Conservation (phyloP, 495 filamentous ascomycete genomes). For the Xylaria castorea region DNA sequence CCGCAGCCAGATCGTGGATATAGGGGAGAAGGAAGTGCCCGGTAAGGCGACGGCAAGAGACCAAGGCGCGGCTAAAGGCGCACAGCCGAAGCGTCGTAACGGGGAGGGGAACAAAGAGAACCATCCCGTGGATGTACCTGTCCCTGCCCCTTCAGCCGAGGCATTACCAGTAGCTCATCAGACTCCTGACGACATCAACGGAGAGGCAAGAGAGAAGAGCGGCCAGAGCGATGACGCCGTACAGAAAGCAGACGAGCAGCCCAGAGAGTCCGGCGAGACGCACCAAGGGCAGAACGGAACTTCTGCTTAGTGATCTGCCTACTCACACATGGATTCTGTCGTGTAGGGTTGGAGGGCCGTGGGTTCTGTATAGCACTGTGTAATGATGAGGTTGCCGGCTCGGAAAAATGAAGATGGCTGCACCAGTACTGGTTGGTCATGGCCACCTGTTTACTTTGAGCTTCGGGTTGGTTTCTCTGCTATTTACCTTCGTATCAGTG, state of each 20-base stretch:
- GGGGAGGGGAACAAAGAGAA: constrained; percentile 57
- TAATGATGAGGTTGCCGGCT: neutral
- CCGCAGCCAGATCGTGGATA: constrained; percentile 42
- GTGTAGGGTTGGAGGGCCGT: neutral
- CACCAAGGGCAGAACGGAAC: neutral
- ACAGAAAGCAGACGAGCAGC: neutral
- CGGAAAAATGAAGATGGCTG: neutral
- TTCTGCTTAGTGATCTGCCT: neutral
- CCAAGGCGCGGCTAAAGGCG: constrained; percentile 19
- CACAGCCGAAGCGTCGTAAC: constrained; percentile 19
- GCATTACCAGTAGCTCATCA: constrained; percentile 13
- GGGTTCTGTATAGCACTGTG: neutral
- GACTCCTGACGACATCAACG: constrained; percentile 27
- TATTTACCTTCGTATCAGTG: neutral
- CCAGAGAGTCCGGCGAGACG: neutral
- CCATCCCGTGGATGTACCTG: constrained; percentile 20
- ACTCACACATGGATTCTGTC: neutral
- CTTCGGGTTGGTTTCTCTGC: constrained; percentile 5
- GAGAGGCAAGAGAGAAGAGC: constrained; percentile 29
- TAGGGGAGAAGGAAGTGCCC: constrained; percentile 34
- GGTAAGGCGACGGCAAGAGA: constrained; percentile 30
- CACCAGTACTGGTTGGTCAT: neutral
- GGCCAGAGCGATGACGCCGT: constrained; percentile 11
- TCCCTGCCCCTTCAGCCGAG: neutral
- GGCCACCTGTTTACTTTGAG: neutral